Evolutionary conservation across 2,329 filamentous ascomycete species (phyloP), one percentile per base, ranked within the genome.

Genomic region (Calonectria multiphialidica): DNA sequence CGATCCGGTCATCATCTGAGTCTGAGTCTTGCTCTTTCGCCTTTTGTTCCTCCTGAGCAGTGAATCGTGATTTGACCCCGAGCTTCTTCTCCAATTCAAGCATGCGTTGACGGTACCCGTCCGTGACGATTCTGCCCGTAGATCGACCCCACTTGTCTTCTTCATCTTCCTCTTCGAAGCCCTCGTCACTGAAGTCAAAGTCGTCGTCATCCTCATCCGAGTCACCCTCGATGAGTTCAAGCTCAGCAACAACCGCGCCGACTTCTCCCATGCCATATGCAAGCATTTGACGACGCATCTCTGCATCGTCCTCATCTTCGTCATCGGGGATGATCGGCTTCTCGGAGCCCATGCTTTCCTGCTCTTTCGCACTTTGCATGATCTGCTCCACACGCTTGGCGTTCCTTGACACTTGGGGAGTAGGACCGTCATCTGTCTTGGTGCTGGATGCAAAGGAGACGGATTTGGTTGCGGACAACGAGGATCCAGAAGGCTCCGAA

Each of bases 221-320:
- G 15, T 87, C 86, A 28, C 88, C 90, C 72, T 96, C 93, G 74
- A 98, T 95, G 2, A 98, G 83, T 70, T 97, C 91, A 55, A 99
- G 89, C 84, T 98, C 95, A 18, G 97, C 97, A 18, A 99, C 97
- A 3, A 99, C 94, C 44, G 95, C 92, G 5, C 95, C 95, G 70
- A 99, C 93, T 82, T 98, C 96, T 53, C 93, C 93, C 83, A 98
- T 88, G 73, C 94, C 93, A 81, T 98, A 99, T 74, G 94, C 90
- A 9, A 98, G 88, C 96, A 99, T 98, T 80, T 98, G 93, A 70
- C 93, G 91, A 7, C 97, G 92, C 28, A 98, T 83, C 37, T 89
- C 89, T 5, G 95, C 94, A 74, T 98, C 96, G 75, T 98, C 95
- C 15, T 90, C 87, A 0, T 93, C 91, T 78, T 99, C 97, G 64